phyloP scores from a whole-genome alignment of 306 rosid species.

The Cucurbita ficifolia region DNA sequence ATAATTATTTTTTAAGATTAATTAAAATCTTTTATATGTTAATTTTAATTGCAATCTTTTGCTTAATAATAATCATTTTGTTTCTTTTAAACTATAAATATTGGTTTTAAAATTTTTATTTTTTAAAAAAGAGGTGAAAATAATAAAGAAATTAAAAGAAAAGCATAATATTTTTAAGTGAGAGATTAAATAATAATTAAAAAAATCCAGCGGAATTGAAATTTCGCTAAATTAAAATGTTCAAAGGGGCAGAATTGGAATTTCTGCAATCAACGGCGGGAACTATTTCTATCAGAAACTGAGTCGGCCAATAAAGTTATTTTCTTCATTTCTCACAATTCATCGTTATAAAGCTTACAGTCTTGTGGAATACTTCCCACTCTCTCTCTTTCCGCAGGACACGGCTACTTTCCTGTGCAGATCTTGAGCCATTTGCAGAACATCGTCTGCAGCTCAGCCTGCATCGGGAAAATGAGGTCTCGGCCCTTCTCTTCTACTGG shows the following conservation, averaged over 20 bases:
- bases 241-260: neutral
- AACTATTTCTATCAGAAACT: neutral
- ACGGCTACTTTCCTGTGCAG: slow-evolving; percentile 8
- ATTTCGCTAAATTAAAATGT: no score
- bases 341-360: neutral
- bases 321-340: neutral
- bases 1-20: no score
- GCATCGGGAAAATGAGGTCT: slow-evolving; percentile 36
- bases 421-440: slow-evolving; percentile 21
- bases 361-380: neutral
- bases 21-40: no score
- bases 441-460: slow-evolving; percentile 11
- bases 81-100: no score
- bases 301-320: neutral
- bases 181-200: no score
- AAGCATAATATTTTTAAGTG: no score
- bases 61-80: no score
- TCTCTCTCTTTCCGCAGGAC: slow-evolving; percentile 1
- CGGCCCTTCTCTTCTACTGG: slow-evolving; percentile 20
- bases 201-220: no score
- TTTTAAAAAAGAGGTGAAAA: no score
- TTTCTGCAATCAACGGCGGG: neutral
- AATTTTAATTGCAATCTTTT: no score
- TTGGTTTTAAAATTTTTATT: no score
- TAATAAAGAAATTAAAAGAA: no score